Evolutionary conservation across 208 protist genomes (phyloP).

Genomic region (Trypanosoma cruzi): DNA sequence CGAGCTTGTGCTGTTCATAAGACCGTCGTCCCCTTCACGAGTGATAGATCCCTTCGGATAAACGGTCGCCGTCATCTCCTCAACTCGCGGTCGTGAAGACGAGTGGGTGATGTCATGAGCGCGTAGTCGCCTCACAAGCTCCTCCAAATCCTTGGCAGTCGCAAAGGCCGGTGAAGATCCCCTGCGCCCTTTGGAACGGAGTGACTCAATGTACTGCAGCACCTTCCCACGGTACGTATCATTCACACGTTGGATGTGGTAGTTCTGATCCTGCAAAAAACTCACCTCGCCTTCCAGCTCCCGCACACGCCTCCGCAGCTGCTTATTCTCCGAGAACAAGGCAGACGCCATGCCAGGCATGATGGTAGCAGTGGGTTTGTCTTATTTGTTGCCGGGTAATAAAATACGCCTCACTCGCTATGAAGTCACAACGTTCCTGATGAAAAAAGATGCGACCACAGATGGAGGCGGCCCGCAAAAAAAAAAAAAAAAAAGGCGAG

Average conservation of each 20-base stretch:
- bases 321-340: slow-evolving; percentile 1
- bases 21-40: slow-evolving; percentile 22
- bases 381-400: not conserved
- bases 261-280: slow-evolving; percentile 18
- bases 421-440: not conserved
- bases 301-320: slow-evolving; percentile 4
- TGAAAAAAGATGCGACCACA: not conserved
- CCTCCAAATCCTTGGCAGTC: slow-evolving; percentile 10
- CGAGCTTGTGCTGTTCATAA: slow-evolving; percentile 23
- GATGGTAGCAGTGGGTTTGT: no score
- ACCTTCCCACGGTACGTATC: slow-evolving; percentile 24
- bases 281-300: slow-evolving; percentile 20
- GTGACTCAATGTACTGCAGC: slow-evolving; percentile 1
- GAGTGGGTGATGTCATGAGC: slow-evolving; percentile 2
- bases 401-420: not conserved
- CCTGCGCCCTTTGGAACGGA: not conserved
- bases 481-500: not conserved
- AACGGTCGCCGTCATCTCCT: not conserved
- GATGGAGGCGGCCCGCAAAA: not conserved
- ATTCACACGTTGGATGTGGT: slow-evolving; percentile 21
- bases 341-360: not conserved
- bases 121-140: slow-evolving; percentile 9
- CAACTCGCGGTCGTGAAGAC: not conserved
- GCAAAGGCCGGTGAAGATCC: not conserved
- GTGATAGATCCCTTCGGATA: not conserved